Base-by-base conservation (phyloP, 768 basidiomycete species). In the Naganishia kalamii region DNA sequence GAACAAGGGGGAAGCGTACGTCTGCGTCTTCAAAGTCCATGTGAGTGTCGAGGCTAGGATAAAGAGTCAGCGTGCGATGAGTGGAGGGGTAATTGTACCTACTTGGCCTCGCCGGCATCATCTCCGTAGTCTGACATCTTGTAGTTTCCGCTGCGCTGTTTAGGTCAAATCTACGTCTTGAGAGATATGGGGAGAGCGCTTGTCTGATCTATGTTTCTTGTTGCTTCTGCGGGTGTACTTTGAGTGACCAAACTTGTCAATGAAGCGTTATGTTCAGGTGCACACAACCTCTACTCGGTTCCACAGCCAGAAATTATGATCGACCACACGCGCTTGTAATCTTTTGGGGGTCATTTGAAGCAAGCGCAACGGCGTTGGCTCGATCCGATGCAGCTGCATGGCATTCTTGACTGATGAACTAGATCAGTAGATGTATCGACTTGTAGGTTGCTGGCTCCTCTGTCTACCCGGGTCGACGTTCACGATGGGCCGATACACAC, bases 61-160 rank as follows among this genome's bases (percentile, higher is more conserved):
- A 13, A 23, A 25, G 11, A 13, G 35, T 41, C 23, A 41, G 37
- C 19, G 4, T 32, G 13, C 3, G 6, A 33, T 5, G 12, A 13
- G 19, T 32, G 35, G 27, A 4, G 17, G 21, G 37, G 6, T 41
- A 5, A 12, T 23, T 57, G 1, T 21, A 57, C 54, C 40, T n/a
- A 57, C 54, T 57, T 57, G 54, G 54, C 54, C 23, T 33, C 21
- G 32, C 54, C 54, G 40, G 54, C 54, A 40, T 57, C 54, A 27
- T 57, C 54, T 57, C 54, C 54, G 37, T 57, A 57, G n/a, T 57
- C 54, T 27, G 54, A 57, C 54, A 57, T 57, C 21, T 37, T 57
- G 35, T 30, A 30, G 21, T 52, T 35, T 37, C 23, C 21, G 23
- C 4, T 57, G 6, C 19, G 54, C 23, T 40, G 12, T 4, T 57